A percentile compares a stretch with the other conserved stretches of the same genome.
phyloP scores from a whole-genome alignment of 331 rosid species.

The Quercus lobata region DNA sequence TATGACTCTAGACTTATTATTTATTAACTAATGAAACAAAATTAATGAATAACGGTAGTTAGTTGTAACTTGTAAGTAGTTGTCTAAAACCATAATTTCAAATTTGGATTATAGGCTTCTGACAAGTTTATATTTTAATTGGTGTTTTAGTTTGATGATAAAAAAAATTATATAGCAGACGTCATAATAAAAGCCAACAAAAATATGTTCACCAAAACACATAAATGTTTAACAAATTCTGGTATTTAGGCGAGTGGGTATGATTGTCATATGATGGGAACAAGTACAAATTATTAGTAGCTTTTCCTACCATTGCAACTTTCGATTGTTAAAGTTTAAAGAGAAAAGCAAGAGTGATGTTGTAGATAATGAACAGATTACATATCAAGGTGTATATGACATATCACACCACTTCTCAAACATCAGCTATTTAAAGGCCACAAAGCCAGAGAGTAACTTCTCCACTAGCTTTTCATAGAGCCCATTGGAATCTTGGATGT shows the following conservation, averaged over 20 bases:
- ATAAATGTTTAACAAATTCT: no score
- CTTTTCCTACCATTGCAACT: conserved; percentile 24
- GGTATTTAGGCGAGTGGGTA: background rate
- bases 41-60: no score
- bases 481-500: conserved; percentile 18
- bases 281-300: conserved; percentile 2
- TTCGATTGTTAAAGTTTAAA: conserved; percentile 22
- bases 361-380: conserved; percentile 39
- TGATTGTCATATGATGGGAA: conserved; percentile 15
- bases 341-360: conserved; percentile 12
- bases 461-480: conserved; percentile 41
- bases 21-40: no score
- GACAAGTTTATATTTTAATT: no score
- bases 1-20: no score
- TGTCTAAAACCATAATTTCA: no score
- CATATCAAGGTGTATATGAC: background rate
- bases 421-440: conserved; percentile 65
- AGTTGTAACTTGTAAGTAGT: no score
- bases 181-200: no score
- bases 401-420: conserved; percentile 17
- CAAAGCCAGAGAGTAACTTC: conserved; percentile 26
- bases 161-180: no score
- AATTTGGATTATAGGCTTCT: no score
- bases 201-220: no score
- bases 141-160: no score